Conservation (phyloP, 2,329 filamentous ascomycete genomes). For the Aspergillus chevalieri region DNA sequence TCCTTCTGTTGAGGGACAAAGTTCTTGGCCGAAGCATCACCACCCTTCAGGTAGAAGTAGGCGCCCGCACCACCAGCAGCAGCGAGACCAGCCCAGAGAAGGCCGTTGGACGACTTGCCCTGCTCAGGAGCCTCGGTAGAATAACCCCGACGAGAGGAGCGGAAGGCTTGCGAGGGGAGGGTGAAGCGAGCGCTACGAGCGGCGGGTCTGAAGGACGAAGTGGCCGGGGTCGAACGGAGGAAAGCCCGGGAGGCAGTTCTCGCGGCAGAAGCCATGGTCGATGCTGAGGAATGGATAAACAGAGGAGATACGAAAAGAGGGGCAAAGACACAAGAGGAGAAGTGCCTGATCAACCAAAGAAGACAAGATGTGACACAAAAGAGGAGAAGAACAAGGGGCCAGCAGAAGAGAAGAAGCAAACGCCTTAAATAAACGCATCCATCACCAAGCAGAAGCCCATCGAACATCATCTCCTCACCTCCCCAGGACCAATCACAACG, state of each 20-base stretch:
- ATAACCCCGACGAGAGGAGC: conserved; percentile 71
- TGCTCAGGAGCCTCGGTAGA: conserved; percentile 57
- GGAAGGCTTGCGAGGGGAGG: conserved; percentile 59
- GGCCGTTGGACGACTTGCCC: conserved; percentile 47
- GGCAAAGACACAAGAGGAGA: conserved; percentile 2
- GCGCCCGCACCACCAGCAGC: conserved; percentile 59
- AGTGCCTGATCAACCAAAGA: not conserved
- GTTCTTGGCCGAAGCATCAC: conserved; percentile 42
- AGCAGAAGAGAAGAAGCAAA: not conserved
- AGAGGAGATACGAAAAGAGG: conserved; percentile 4
- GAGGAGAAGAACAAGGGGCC: conserved; percentile 9
- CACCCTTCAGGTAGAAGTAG: conserved; percentile 56
- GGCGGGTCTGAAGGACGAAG: conserved; percentile 36
- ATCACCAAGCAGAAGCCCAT: not conserved
- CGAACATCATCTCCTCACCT: not conserved
- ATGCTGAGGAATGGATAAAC: not conserved
- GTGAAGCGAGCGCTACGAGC: conserved; percentile 54
- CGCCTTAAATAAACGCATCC: not conserved
- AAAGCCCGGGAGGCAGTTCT: conserved; percentile 38
- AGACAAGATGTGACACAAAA: no score
- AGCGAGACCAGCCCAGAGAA: conserved; percentile 55
- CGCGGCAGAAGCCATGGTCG: conserved; percentile 36
- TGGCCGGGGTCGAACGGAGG: conserved; percentile 33
- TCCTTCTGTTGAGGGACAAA: conserved; percentile 75
- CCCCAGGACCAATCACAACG: not conserved